Evolutionary conservation across 2,329 filamentous ascomycete genomes (phyloP).

Genomic region (Aspergillus arachidicola): DNA sequence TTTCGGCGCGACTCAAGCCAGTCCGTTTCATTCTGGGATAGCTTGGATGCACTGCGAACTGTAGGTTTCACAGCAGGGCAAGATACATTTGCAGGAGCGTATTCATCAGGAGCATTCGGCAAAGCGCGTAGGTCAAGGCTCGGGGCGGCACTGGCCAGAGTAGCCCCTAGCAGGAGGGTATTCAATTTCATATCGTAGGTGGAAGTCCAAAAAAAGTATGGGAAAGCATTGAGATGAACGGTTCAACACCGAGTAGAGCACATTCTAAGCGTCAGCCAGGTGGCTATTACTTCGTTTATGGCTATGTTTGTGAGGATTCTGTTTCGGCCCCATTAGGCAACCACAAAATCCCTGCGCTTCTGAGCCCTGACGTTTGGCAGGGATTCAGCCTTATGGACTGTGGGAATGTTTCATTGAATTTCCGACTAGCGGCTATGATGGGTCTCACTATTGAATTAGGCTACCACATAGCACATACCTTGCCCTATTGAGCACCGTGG

Average conservation of each 20-base stretch:
- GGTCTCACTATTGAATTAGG: not conserved
- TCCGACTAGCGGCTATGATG: not conserved
- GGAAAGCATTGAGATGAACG: not conserved
- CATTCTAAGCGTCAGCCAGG: not conserved
- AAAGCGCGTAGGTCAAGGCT: constrained; percentile 41
- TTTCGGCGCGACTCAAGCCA: constrained; percentile 75
- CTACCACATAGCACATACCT: not conserved
- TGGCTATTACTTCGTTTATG: not conserved
- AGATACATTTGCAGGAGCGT: constrained; percentile 67
- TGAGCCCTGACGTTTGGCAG: not conserved
- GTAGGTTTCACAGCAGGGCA: constrained; percentile 71
- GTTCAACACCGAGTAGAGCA: not conserved
- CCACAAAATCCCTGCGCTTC: not conserved
- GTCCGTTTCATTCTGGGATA: constrained; percentile 71
- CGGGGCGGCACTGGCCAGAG: not conserved
- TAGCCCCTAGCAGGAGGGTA: not conserved
- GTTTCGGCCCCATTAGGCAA: not conserved
- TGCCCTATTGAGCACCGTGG: not conserved
- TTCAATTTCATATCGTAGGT: not conserved
- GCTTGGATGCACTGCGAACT: constrained; percentile 63
- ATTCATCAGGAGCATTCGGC: constrained; percentile 66
- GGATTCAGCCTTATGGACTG: not conserved
- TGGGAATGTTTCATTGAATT: not conserved
- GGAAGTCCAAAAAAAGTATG: not conserved
- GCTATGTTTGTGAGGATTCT: not conserved